Evolutionary conservation across 805 yeast genomes (phyloP).

Genomic region (Clavispora asparagi): DNA sequence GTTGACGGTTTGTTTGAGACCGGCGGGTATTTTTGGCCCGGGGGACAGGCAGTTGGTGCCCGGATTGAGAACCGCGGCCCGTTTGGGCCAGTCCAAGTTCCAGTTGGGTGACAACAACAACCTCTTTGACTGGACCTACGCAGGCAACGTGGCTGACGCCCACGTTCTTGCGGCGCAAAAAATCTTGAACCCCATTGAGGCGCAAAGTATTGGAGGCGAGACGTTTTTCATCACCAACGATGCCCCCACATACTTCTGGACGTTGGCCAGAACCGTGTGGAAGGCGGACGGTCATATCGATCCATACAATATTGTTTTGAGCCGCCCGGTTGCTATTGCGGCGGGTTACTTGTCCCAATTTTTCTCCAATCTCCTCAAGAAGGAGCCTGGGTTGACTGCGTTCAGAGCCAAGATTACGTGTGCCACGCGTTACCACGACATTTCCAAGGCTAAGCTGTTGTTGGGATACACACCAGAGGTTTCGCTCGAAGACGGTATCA

Average conservation of each 20-base stretch:
- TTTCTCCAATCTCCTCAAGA: slow-evolving; percentile 63
- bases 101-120: slow-evolving; percentile 94
- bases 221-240: slow-evolving; percentile 90
- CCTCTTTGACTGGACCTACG: slow-evolving; percentile 94
- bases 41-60: slow-evolving; percentile 98
- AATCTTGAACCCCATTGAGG: slow-evolving; percentile 44
- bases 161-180: slow-evolving; percentile 89
- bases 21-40: slow-evolving; percentile 98
- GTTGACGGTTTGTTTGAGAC: slow-evolving; percentile 82
- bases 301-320: slow-evolving; percentile 59
- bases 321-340: slow-evolving; percentile 69
- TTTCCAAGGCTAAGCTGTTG: slow-evolving; percentile 72
- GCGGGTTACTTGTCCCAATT: slow-evolving; percentile 80
- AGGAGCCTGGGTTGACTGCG: slow-evolving; percentile 92
- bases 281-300: slow-evolving; percentile 89
- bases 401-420: slow-evolving; percentile 90
- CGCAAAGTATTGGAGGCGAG: slow-evolving; percentile 66
- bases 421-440: slow-evolving; percentile 90
- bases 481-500: slow-evolving; percentile 73
- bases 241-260: slow-evolving; percentile 94
- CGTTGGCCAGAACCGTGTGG: slow-evolving; percentile 95
- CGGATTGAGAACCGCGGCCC: slow-evolving; percentile 78
- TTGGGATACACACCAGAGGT: slow-evolving; percentile 81
- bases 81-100: slow-evolving; percentile 79
- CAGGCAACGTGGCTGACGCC: slow-evolving; percentile 96